Evolutionary conservation across 345 rosid species (phyloP), one percentile per base, ranked within the genome.

Genomic region (Lepidium sativum): DNA sequence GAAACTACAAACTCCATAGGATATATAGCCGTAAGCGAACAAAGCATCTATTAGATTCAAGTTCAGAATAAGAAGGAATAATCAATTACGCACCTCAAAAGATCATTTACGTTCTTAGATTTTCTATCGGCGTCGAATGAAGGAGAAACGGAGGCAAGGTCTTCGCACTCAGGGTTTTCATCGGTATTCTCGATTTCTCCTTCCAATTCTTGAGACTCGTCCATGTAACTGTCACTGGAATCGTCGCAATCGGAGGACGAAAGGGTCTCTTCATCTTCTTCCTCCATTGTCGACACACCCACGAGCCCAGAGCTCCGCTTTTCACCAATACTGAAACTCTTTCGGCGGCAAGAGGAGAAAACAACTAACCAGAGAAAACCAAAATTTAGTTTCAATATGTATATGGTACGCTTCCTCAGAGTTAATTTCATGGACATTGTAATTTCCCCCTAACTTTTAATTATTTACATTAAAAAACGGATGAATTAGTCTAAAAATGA

Each of bases 101-200:
- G 94, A 72, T 91, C 96, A 45, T 90, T 88, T 1, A 94, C 92
- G 75, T 94, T 94, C 85, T 83, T 71, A 39, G 89, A 94, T 76
- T 90, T 94, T 58, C 80, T 80, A 58, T 87, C 92, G 65, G 70
- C 80, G 69, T 82, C 81, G 25, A 82, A 69, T 47, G 82, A 58
- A 25, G 77, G 69, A 75, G 77, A 71, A 65, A 48, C 62, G 20
- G 71, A 74, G 29, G 44, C 60, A 11, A 60, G 54, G 29, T 54
- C 60, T 43, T 70, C 75, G 12, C 49, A 59, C 8, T 74, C 71
- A 14, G 66, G 74, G 35, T 55, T 67, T 37, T 39, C 63, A 12
- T 60, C 78, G 32, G 29, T 25, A 35, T 39, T 71, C 16, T 72
- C 80, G 33, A 54, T 69, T 8, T 68, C 84, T 11, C 20, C 77